Evolutionary conservation across 208 protist genomes (phyloP), one percentile per base, ranked within the genome.

Genomic region (Leishmania martiniquensis): DNA sequence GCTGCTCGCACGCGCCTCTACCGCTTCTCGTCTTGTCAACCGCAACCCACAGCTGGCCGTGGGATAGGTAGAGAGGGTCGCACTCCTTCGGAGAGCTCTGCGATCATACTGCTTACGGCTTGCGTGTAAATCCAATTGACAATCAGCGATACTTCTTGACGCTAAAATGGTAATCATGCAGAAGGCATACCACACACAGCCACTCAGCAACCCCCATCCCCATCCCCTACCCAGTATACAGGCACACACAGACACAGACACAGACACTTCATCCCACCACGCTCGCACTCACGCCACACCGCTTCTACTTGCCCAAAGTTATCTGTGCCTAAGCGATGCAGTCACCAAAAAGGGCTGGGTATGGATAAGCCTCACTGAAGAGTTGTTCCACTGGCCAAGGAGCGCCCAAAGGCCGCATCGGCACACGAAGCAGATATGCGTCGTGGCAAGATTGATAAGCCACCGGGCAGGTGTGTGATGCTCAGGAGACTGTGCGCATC

Each of bases 31-130:
- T 17, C 25, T 22, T 13, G 32, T 13, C 29, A 1, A 37, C 4
- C 57, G 37, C 57, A 29, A 63, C 13, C 13, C 29, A 63, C 57
- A 63, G 9, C 25, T 32, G 29, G 29, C 10, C 4, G 57, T 25
- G 29, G 20, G 37, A 20, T 63, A 22, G 10, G n/a, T 29, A 2
- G 32, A 13, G 29, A 63, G 15, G 57, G 29, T 9, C 37, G 57
- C 57, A 63, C 29, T 17, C 57, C 2, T 63, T 22, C 20, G 4
- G 12, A 39, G 57, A 4, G 57, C 12, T 63, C 37, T 39, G 37
- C 37, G 37, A 45, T 68, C 70, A 75, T 75, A 62, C 70, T 75
- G 70, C 70, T 75, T 75, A 75, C 70, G 70, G 70, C 70, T 75
- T 75, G 70, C 72, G 72, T 76, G 42, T 42, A 44, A 47, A 10